These are phyloP conservation scores for Cadophora sp. DNA, from an alignment of 2,329 filamentous ascomycete species.

Conservation along the genomic window DNA sequence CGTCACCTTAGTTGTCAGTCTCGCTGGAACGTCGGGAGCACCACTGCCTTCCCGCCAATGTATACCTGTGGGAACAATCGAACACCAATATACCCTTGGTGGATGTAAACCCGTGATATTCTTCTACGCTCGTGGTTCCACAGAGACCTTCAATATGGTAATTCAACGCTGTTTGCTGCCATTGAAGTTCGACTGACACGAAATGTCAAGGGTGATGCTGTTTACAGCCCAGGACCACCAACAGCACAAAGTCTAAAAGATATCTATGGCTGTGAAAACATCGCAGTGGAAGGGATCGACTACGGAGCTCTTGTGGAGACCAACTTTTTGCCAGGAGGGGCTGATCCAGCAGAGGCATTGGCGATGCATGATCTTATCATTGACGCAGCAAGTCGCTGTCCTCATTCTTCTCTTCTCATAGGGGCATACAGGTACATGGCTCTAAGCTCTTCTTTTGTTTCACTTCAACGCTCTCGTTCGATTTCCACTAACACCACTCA, in stretches of 20 bases:
- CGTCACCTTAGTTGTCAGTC: background rate
- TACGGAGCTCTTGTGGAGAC: constrained; percentile 31
- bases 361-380: constrained; percentile 41
- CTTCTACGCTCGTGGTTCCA: constrained; percentile 55
- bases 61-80: background rate
- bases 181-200: background rate
- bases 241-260: constrained; percentile 36
- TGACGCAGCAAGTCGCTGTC: constrained; percentile 44
- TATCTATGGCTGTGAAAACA: constrained; percentile 28
- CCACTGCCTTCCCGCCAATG: background rate
- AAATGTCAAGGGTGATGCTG: background rate
- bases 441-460: background rate
- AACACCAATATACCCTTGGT: constrained; percentile 27
- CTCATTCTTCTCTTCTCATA: constrained; percentile 45
- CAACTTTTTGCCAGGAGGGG: constrained; percentile 31
- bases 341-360: constrained; percentile 26
- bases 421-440: constrained; percentile 43
- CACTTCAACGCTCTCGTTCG: background rate
- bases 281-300: constrained; percentile 43
- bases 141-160: constrained; percentile 54
- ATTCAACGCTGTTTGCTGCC: background rate
- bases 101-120: constrained; percentile 52
- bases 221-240: constrained; percentile 34
- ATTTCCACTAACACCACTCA: constrained; percentile 19
- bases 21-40: too few relatives aligned